These are phyloP conservation scores for Paecilomyces sp. DNA, from an alignment of 2,329 filamentous ascomycete species.

Conservation along the genomic window DNA sequence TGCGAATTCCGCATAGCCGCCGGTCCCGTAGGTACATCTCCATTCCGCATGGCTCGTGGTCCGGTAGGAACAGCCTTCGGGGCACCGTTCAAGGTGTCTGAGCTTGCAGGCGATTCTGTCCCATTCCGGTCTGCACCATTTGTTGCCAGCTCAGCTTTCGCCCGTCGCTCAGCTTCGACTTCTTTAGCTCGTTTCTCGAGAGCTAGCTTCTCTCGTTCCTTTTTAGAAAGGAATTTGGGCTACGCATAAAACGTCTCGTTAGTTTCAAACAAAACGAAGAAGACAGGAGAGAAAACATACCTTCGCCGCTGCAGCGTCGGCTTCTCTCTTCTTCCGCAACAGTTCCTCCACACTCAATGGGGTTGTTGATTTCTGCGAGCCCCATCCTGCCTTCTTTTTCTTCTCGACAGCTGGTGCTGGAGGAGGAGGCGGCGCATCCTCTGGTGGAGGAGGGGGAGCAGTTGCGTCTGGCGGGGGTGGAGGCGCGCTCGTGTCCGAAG, in stretches of 20 bases:
- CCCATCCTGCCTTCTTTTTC: constrained; percentile 51
- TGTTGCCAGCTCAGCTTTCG: constrained; percentile 31
- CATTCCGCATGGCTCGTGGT: constrained; percentile 59
- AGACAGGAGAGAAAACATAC: constrained; percentile 28
- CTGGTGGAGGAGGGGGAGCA: constrained; percentile 36
- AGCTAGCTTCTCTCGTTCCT: constrained; percentile 71
- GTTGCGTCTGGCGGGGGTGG: constrained; percentile 34
- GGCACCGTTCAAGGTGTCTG: constrained; percentile 18
- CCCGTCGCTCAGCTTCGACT: constrained; percentile 53
- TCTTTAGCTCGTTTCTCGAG: constrained; percentile 71
- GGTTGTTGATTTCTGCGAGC: constrained; percentile 29
- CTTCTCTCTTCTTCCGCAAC: constrained; percentile 75
- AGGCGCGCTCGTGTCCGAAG: constrained; percentile 28
- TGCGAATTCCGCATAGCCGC: constrained; percentile 40
- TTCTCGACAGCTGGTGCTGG: constrained; percentile 17
- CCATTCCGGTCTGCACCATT: constrained; percentile 20
- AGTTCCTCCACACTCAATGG: constrained; percentile 82
- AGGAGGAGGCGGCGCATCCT: constrained; percentile 38
- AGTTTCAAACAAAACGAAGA: constrained; percentile 15
- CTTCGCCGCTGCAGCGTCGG: constrained; percentile 76
- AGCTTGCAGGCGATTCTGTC: constrained; percentile 7
- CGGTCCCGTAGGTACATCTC: constrained; percentile 43
- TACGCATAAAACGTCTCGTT: constrained; percentile 19
- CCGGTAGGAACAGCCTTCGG: constrained; percentile 56
- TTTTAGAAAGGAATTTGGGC: constrained; percentile 80